Base-by-base conservation (phyloP, 805 yeast species). In the Alloascoidea africana region DNA sequence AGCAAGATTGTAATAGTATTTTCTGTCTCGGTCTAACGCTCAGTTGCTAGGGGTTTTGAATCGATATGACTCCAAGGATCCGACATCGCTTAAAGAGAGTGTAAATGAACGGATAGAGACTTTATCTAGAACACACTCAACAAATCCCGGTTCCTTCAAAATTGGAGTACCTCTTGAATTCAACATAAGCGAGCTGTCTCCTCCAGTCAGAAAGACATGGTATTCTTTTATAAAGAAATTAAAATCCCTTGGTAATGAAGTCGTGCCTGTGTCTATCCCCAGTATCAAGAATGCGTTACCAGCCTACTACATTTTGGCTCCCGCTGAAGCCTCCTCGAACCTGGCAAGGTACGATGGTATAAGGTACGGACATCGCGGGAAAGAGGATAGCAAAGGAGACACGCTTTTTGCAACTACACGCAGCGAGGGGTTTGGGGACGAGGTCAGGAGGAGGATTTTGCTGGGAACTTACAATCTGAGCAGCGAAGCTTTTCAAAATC, bases 241-340 rank as follows among this genome's bases (percentile, higher is more conserved):
- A 3, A 53, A 60, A 23, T 51, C 57, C 0, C 39, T 48, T 23
- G 80, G 83, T 13, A 67, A 73, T 44, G 66, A 64, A 5, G 55
- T 91, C 1, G 60, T 63, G 14, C 66, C 76, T 0, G 73, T 91
- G 1, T 75, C 91, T 0, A 52, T 89, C 0, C 94, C 95, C 4
- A 60, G 79, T 0, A 58, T 86, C 5, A 68, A 67, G 41, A 58
- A 65, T 38, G 67, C 87, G 17, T 57, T 91, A 14, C 86, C 93
- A 17, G 71, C 85, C 0, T 91, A 91, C 55, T 89, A 82, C 52
- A 81, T 95, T 0, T 47, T 93, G 27, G 87, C 91, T 2, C 81
- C 96, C 0, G 81, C 96, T 0, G 98, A 91, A 51, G 97, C 96
- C 0, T 77, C 93, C 1, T 89, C 97, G 0, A 91, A 91, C 51